Base-by-base conservation (phyloP, 345 rosid species). In the Angophora floribunda region DNA sequence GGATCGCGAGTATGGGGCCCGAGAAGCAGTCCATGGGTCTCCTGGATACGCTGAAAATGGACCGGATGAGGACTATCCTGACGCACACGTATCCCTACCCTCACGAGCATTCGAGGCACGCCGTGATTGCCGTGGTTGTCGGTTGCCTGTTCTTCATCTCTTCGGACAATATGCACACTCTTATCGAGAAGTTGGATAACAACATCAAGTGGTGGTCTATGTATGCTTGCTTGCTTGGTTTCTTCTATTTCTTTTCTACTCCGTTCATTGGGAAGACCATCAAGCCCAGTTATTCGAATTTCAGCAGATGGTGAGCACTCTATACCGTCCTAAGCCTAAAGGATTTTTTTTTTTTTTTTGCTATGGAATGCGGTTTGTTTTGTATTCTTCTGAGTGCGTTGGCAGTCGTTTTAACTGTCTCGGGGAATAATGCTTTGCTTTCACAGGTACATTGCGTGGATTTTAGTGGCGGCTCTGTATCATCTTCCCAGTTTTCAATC, bases 401-500 rank as follows among this genome's bases (percentile, higher is more conserved):
- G 50, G 11, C 57, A 32, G 30, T 36, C 26, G 51, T 88, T 65
- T 51, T 41, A 41, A 75, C 49, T 19, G 49, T 75, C 49, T 75
- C 13, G 49, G 26, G 47, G 49, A 41, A 19, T 41, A 75, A 75
- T 85, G 86, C 47, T 87, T 78, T 49, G 28, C 24, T 87, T 91
- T 36, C 92, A 92, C 90, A 98, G 99, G 99, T 98, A 98, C 91
- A 95, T 97, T 85, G 98, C 96, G 82, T 98, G 99, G 99, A 97
- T 98, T 94, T 95, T 96, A 92, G 94, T 97, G 90, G 99, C 99
- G 53, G 98, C 99, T 92, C 63, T 98, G 92, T 98, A 98, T 91
- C 99, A 98, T 92, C 98, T 98, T 90, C 99, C 99, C 85, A 98
- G 99, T 94, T 97, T 98, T 93, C 99, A 94, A 93, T 97, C 99